phyloP scores from a whole-genome alignment of 768 basidiomycete species.

The Jaapia argillacea region DNA sequence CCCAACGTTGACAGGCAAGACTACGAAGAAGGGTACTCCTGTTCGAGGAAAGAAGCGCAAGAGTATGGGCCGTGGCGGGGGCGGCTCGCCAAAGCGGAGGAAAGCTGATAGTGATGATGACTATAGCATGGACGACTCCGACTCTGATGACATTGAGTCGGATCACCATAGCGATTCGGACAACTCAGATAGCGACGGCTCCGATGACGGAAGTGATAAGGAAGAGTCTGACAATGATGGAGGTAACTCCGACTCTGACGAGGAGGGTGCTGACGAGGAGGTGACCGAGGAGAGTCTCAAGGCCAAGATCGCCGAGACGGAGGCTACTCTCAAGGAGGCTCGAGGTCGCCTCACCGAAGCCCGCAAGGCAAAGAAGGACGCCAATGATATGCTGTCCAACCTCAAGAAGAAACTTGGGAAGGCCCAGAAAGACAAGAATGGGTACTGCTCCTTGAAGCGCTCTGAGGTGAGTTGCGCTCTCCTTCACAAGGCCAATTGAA shows the following conservation, averaged over 20 bases:
- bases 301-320: slow-evolving; percentile 31
- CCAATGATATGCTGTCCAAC: slow-evolving; percentile 22
- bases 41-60: slow-evolving; percentile 38
- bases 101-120: slow-evolving; percentile 27
- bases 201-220: slow-evolving; percentile 11
- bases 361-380: slow-evolving; percentile 32
- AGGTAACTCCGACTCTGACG: slow-evolving; percentile 10
- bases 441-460: slow-evolving; percentile 47
- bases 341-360: slow-evolving; percentile 27
- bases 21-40: slow-evolving; percentile 10
- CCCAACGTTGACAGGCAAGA: slow-evolving; percentile 29
- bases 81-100: slow-evolving; percentile 34
- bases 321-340: slow-evolving; percentile 28
- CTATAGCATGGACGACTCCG: slow-evolving; percentile 17
- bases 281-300: slow-evolving; percentile 36
- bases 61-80: slow-evolving; percentile 27
- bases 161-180: slow-evolving; percentile 13
- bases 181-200: slow-evolving; percentile 10
- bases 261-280: slow-evolving; percentile 21
- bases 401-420: slow-evolving; percentile 29
- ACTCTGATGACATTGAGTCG: slow-evolving; percentile 13
- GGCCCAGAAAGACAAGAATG: slow-evolving; percentile 41
- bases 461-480: slow-evolving; percentile 31
- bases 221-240: slow-evolving; percentile 8
- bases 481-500: neutral